Base-by-base conservation (phyloP, 2,329 filamentous ascomycete genomes). In the Ceratocystis eucalypticola region DNA sequence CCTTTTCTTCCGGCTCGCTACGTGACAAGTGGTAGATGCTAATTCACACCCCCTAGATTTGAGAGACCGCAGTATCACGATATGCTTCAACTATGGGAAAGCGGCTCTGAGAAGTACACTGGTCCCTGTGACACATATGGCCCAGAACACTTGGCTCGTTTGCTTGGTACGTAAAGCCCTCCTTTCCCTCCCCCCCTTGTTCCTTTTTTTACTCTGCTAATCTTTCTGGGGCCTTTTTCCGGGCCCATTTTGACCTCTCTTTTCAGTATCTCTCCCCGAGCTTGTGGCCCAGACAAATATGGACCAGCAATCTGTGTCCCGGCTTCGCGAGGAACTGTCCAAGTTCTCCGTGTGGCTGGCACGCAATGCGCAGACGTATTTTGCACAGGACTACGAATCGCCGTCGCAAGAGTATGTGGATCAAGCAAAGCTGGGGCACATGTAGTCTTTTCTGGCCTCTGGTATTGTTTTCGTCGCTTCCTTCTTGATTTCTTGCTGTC, bases 211-310 rank as follows among this genome's bases (percentile, higher is more conserved):
- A n/a, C 55, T 25, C 45, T 37, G 48, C 61, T 63, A 61, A 64
- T 25, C 30, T 25, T 30, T n/a, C n/a, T 28, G 37, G 20, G 5
- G 61, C 37, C 41, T 50, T 46, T 3, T 37, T 37, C 22, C 12
- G 48, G 53, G 25, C 12, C 25, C 6, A 6, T 30, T 17, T 30
- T 17, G 22, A 17, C 10, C 28, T 20, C 20, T 46, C 30, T 48
- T 30, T 66, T 5, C 71, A 96, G 93, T 95, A 2, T 88, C 88
- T 0, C 85, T 97, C 71, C 93, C 94, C 0, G 94, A 99, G 74
- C 85, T 97, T 50, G 86, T 97, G 69, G 92, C 92, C 3, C 94
- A 99, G 75, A 99, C 94, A 64, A 97, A 97, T 77, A 96, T 99
- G 91, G 94, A 97, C 73, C 82, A 88, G 65, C 91, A 96, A 74